Percentiles rank a stretch among this genome's conserved stretches.
These are phyloP conservation scores for Aspergillus kassunensis DNA, from an alignment of 495 filamentous ascomycete species.

Conservation along the genomic window DNA sequence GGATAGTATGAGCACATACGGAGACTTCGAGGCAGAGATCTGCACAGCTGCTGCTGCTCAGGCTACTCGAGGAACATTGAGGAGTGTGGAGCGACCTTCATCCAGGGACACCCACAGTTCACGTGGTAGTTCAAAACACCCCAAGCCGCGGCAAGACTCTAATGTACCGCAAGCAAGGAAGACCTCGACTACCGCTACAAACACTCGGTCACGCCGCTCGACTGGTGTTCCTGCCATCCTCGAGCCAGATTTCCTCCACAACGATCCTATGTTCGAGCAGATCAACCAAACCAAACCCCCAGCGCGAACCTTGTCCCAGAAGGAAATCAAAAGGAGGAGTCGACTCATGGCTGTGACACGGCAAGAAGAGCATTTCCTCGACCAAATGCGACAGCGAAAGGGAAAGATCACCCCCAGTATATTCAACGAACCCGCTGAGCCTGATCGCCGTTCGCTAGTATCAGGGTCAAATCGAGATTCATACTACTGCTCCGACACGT, in stretches of 20 bases:
- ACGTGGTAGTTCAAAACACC: conserved; percentile 15
- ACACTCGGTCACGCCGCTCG: conserved; percentile 30
- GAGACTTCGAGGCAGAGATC: conserved; percentile 38
- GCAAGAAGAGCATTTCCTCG: conserved; percentile 79
- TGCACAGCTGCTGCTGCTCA: conserved; percentile 39
- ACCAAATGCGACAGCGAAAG: conserved; percentile 73
- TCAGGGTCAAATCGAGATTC: conserved; percentile 36
- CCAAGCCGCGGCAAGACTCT: conserved; percentile 17
- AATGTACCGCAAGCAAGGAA: conserved; percentile 27
- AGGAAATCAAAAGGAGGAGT: conserved; percentile 45
- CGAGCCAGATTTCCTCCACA: conserved; percentile 28
- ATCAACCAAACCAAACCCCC: not conserved
- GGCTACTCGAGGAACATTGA: conserved; percentile 26
- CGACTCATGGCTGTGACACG: conserved; percentile 81
- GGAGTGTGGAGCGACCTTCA: conserved; percentile 26
- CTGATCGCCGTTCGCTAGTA: conserved; percentile 29
- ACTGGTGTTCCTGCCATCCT: conserved; percentile 33
- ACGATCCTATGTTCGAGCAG: conserved; percentile 19
- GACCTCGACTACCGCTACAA: conserved; percentile 21
- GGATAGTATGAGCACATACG: conserved; percentile 38
- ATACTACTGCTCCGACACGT: conserved; percentile 38
- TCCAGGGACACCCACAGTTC: conserved; percentile 33
- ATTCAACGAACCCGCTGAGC: conserved; percentile 48
- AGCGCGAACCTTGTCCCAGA: conserved; percentile 12
- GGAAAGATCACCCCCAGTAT: conserved; percentile 72